phyloP scores from a whole-genome alignment of 73 alveolate genomes.

The Paramecium sexaurelia region DNA sequence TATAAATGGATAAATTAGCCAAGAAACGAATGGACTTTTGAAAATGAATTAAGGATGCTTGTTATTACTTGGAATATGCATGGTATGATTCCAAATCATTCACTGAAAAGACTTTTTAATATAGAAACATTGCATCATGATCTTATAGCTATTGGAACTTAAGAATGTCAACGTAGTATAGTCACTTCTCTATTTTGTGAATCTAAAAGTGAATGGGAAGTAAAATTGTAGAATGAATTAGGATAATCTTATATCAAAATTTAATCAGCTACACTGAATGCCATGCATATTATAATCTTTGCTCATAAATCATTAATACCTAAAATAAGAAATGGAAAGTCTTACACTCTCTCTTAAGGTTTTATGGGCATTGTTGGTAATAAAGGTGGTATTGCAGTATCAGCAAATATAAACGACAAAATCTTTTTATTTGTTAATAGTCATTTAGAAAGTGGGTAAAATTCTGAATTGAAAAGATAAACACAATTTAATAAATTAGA shows the following conservation, averaged over 20 bases:
- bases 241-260: slow-evolving; percentile 80
- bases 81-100: slow-evolving; percentile 72
- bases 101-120: slow-evolving; percentile 67
- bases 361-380: slow-evolving; percentile 85
- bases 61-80: slow-evolving; percentile 85
- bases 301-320: slow-evolving; percentile 75
- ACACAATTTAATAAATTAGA: neutral
- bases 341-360: slow-evolving; percentile 87
- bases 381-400: slow-evolving; percentile 94
- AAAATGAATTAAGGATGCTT: slow-evolving; percentile 65
- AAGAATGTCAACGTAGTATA: slow-evolving; percentile 93
- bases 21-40: neutral
- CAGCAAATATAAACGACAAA: slow-evolving; percentile 78
- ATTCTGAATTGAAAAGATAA: slow-evolving; percentile 63
- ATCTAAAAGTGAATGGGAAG: slow-evolving; percentile 88
- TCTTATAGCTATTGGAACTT: slow-evolving; percentile 83
- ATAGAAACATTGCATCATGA: slow-evolving; percentile 77
- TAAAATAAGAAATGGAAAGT: slow-evolving; percentile 71
- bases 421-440: slow-evolving; percentile 82
- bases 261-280: slow-evolving; percentile 81
- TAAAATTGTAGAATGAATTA: slow-evolving; percentile 62
- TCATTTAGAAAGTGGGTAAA: slow-evolving; percentile 93
- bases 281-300: slow-evolving; percentile 84
- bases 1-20: slow-evolving; percentile 6
- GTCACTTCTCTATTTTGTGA: slow-evolving; percentile 79